Conservation (phyloP, 352 stramenopile species). For the Globisporangium cystogenes region DNA sequence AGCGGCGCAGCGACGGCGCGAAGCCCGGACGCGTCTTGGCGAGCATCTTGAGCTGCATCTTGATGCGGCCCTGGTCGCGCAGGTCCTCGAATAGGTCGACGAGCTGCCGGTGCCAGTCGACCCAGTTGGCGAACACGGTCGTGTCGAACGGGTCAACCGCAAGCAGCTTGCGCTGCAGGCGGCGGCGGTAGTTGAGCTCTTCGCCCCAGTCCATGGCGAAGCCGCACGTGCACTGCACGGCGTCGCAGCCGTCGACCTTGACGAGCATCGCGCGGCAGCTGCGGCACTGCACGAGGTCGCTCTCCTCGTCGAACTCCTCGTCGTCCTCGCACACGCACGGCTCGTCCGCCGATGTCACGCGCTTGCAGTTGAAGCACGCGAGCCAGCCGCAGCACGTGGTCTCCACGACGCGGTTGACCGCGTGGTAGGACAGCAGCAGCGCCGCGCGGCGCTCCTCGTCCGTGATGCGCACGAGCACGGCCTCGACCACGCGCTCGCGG, state of each 20-base stretch:
- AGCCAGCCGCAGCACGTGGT: not conserved
- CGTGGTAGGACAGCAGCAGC: not conserved
- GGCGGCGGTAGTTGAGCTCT: not conserved
- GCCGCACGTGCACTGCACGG: slow-evolving; percentile 17
- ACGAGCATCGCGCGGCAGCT: slow-evolving; percentile 20
- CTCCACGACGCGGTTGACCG: not conserved
- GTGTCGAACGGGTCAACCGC: not conserved
- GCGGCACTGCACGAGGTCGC: slow-evolving; percentile 21
- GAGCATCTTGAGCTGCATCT: not conserved
- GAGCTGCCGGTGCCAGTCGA: not conserved
- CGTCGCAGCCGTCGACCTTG: slow-evolving; percentile 21
- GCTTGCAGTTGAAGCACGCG: slow-evolving; percentile 3
- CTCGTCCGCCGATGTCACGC: not conserved
- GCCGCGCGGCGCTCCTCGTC: not conserved
- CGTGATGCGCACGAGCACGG: not conserved
- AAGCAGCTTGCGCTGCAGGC: not conserved
- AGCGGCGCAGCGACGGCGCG: not conserved
- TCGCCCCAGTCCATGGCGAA: not conserved
- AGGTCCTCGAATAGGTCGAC: not conserved
- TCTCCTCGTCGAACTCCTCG: not conserved
- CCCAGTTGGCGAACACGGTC: not conserved
- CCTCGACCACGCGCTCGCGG: not conserved
- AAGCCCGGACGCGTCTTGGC: not conserved
- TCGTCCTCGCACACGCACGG: not conserved
- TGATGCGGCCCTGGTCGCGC: not conserved